Conservation (phyloP, 1,284 basidiomycete genomes). For the Cutaneotrichosporon cutaneum region DNA sequence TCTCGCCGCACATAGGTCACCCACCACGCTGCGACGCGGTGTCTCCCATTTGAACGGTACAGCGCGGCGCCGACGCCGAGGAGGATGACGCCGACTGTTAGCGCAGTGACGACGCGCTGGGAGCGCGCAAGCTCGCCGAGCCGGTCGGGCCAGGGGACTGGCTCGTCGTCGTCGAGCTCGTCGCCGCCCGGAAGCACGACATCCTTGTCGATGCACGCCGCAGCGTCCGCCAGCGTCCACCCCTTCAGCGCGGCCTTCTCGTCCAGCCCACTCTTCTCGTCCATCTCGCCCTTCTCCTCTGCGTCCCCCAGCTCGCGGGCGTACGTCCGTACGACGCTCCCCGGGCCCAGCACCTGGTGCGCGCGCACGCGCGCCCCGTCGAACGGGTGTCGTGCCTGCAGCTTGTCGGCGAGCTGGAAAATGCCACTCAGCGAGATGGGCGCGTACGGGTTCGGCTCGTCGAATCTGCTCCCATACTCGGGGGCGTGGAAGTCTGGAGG, state of each 20-base stretch:
- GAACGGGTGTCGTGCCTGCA: constrained; percentile 44
- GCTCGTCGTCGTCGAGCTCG: constrained; percentile 18
- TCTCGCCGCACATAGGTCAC: not conserved
- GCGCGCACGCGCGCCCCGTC: constrained; percentile 40
- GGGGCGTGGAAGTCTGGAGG: constrained; percentile 4
- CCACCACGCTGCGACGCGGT: not conserved
- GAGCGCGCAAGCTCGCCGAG: not conserved
- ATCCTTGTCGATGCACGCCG: constrained; percentile 25
- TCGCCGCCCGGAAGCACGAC: constrained; percentile 23
- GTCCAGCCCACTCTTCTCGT: constrained; percentile 28
- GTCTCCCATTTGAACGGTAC: constrained; percentile 17
- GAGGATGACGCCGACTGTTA: not conserved
- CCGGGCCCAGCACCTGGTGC: constrained; percentile 44
- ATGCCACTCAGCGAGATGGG: constrained; percentile 46
- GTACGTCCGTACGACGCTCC: constrained; percentile 47
- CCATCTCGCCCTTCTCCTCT: constrained; percentile 8
- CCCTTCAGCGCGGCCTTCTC: constrained; percentile 16
- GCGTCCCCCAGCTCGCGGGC: constrained; percentile 21
- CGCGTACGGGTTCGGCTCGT: constrained; percentile 39
- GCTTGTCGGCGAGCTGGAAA: constrained; percentile 42
- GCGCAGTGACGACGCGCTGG: constrained; percentile 9
- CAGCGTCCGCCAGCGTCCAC: constrained; percentile 25
- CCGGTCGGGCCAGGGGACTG: not conserved
- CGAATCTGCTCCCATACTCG: constrained; percentile 4
- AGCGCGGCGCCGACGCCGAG: constrained; percentile 31